Percentiles rank a stretch among this genome's conserved stretches.
Evolutionary conservation across 495 filamentous ascomycete species (phyloP).

Genomic region (Neurospora sp.): DNA sequence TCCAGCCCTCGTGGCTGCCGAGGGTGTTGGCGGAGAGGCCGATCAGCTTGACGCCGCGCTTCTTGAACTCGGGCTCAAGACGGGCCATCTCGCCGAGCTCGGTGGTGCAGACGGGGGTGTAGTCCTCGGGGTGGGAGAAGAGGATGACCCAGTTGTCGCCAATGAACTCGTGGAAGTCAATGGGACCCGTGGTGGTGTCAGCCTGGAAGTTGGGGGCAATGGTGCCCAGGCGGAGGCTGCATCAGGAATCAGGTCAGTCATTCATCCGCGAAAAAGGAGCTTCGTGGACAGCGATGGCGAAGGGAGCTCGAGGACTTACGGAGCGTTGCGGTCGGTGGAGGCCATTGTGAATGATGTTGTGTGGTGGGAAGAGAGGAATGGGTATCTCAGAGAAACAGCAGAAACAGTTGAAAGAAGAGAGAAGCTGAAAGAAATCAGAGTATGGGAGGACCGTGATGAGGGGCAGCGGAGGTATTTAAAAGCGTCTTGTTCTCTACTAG

Average conservation of each 20-base stretch:
- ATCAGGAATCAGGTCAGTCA: not conserved
- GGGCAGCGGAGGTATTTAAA: slow-evolving; percentile 10
- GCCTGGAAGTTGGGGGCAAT: slow-evolving; percentile 90
- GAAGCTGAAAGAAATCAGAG: not conserved
- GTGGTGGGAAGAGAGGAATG: not conserved
- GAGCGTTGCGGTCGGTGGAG: slow-evolving; percentile 32
- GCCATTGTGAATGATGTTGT: slow-evolving; percentile 37
- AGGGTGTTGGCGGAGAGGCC: slow-evolving; percentile 81
- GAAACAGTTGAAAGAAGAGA: slow-evolving; percentile 1
- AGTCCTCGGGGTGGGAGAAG: slow-evolving; percentile 96
- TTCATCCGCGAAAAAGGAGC: not conserved
- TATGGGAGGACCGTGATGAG: slow-evolving; percentile 2
- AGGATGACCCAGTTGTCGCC: slow-evolving; percentile 90
- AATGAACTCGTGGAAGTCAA: slow-evolving; percentile 96
- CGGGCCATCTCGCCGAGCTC: slow-evolving; percentile 96
- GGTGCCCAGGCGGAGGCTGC: slow-evolving; percentile 76
- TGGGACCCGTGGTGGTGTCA: slow-evolving; percentile 80
- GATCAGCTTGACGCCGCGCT: slow-evolving; percentile 90
- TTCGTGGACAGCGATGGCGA: not conserved
- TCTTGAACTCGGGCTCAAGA: slow-evolving; percentile 91
- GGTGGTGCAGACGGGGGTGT: slow-evolving; percentile 94
- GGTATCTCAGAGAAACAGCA: slow-evolving; percentile 2
- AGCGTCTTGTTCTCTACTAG: not conserved
- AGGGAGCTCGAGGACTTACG: slow-evolving; percentile 29
- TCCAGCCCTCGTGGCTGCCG: slow-evolving; percentile 61